A percentile compares a stretch with the other conserved stretches of the same genome.
phyloP scores from a whole-genome alignment of 169 alveolate species.

The Theileria orientalis region DNA sequence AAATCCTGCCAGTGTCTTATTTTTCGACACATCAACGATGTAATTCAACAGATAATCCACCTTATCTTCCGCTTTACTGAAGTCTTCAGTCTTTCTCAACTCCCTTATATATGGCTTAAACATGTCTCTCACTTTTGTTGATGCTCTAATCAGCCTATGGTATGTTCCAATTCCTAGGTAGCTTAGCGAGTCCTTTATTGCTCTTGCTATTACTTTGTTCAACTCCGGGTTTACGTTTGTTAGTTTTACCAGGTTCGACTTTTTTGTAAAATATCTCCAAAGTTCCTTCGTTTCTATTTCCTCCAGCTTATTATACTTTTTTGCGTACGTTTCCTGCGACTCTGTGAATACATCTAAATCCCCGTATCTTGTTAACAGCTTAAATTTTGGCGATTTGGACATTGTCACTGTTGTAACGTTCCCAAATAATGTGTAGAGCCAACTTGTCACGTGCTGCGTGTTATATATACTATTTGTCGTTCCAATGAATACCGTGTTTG shows the following conservation, averaged over 20 bases:
- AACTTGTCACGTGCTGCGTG: conserved; percentile 9
- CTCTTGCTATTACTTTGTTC: neutral
- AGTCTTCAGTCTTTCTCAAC: neutral
- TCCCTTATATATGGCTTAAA: neutral
- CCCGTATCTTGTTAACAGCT: conserved; percentile 11
- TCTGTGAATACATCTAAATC: neutral
- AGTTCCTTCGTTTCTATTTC: neutral
- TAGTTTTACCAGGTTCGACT: neutral
- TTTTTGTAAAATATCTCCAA: neutral
- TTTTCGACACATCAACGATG: neutral
- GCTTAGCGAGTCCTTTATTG: conserved; percentile 34
- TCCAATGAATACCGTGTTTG: neutral
- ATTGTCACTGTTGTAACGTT: neutral
- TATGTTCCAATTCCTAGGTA: conserved; percentile 28
- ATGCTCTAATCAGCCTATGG: neutral
- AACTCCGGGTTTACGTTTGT: conserved; percentile 4
- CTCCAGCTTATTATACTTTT: neutral
- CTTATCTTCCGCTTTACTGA: neutral
- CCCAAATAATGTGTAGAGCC: neutral
- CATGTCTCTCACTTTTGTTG: neutral
- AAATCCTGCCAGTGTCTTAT: neutral
- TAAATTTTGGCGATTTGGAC: conserved; percentile 3
- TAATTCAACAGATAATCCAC: neutral
- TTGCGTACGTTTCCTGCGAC: neutral
- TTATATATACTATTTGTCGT: conserved; percentile 9